These are phyloP conservation scores for Chalaropsis thielavioides DNA, from an alignment of 2,329 filamentous ascomycete species.

Conservation along the genomic window DNA sequence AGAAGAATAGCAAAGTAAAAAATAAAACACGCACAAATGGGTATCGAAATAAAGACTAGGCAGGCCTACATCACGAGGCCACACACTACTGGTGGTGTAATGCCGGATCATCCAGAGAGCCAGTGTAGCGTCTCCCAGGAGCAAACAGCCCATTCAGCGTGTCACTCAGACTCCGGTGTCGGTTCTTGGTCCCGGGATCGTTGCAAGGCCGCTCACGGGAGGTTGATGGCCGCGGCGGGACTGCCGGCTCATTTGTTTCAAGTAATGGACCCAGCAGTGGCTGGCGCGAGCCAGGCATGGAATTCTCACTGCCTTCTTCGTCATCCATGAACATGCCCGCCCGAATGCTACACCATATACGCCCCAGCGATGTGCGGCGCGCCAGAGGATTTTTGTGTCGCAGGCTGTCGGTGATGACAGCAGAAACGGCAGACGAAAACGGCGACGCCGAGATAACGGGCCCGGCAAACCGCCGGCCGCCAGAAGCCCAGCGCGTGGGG, in stretches of 20 bases:
- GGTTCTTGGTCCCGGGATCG: constrained; percentile 17
- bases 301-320: constrained; percentile 25
- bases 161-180: constrained; percentile 30
- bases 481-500: constrained; percentile 20
- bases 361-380: constrained; percentile 32
- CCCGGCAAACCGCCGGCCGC: constrained; percentile 30
- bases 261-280: constrained; percentile 12
- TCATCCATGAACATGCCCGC: constrained; percentile 41
- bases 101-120: neutral
- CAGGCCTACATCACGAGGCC: neutral
- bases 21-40: constrained; percentile 4
- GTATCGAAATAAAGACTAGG: neutral
- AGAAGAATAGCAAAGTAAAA: constrained; percentile 10
- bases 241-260: constrained; percentile 6
- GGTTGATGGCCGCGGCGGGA: constrained; percentile 9
- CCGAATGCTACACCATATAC: constrained; percentile 36
- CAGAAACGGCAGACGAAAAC: constrained; percentile 43
- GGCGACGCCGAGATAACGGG: constrained; percentile 46
- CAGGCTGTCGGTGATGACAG: constrained; percentile 42
- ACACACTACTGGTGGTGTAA: neutral
- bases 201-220: constrained; percentile 8
- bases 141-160: constrained; percentile 30
- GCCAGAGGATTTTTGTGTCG: constrained; percentile 29
- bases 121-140: neutral
- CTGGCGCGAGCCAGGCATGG: constrained; percentile 11